phyloP scores from a whole-genome alignment of 495 filamentous ascomycete genomes.

The Cetradonia linearis region DNA sequence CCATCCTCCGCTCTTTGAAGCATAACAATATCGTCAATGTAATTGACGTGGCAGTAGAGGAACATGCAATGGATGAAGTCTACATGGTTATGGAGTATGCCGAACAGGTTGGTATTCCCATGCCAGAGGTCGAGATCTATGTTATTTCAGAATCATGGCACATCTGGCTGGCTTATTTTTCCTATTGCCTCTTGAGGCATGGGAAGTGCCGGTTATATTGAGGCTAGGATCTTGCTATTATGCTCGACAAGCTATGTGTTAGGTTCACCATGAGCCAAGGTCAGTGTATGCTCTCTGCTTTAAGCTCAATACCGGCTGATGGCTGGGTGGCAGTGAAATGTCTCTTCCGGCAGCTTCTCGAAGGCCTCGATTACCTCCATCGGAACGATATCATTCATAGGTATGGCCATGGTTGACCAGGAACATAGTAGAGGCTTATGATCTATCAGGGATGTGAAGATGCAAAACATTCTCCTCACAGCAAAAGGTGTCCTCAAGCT shows the following conservation, averaged over 20 bases:
- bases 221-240: constrained; percentile 37
- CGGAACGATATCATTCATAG: constrained; percentile 38
- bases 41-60: constrained; percentile 36
- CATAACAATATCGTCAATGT: constrained; percentile 38
- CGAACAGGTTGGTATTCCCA: constrained; percentile 38
- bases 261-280: constrained; percentile 39
- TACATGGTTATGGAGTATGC: constrained; percentile 44
- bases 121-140: constrained; percentile 18
- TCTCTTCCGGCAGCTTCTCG: constrained; percentile 36
- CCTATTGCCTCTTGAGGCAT: constrained; percentile 31
- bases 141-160: constrained; percentile 27
- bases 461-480: constrained; percentile 39
- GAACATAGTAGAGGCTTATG: neutral
- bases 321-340: constrained; percentile 33
- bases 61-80: constrained; percentile 31
- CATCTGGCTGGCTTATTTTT: constrained; percentile 39
- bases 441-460: constrained; percentile 36
- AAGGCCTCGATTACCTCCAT: constrained; percentile 39
- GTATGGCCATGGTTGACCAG: constrained; percentile 20
- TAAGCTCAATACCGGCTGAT: neutral
- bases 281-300: constrained; percentile 17
- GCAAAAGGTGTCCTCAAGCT: constrained; percentile 37
- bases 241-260: constrained; percentile 36
- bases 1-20: constrained; percentile 34
- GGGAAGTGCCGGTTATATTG: constrained; percentile 31